Evolutionary conservation across 306 rosid species (phyloP).

Genomic region (Trifolium pratense): DNA sequence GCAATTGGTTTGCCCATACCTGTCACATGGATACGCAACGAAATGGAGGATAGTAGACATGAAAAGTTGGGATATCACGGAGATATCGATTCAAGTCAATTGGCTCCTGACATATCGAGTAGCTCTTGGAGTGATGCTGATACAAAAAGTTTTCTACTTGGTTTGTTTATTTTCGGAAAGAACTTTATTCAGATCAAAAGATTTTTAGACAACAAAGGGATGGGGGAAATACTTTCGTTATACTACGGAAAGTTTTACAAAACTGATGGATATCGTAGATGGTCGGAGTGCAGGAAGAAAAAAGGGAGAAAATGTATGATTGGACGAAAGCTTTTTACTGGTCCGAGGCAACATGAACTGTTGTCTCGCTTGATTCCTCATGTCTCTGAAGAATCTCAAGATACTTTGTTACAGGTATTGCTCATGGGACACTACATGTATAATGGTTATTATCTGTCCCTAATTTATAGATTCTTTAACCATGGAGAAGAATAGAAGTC

Average conservation of each 20-base stretch:
- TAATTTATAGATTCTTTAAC: not conserved
- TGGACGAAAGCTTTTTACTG: constrained; percentile 68
- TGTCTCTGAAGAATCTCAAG: constrained; percentile 55
- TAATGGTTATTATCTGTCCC: too few relatives aligned
- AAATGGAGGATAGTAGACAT: not conserved
- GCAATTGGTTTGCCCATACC: not conserved
- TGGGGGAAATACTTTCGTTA: constrained; percentile 68
- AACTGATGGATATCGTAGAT: constrained; percentile 61
- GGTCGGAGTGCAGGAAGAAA: constrained; percentile 65
- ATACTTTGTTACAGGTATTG: too few relatives aligned
- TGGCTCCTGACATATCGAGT: constrained; percentile 51
- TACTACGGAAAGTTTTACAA: constrained; percentile 81
- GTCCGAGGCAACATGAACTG: constrained; percentile 69
- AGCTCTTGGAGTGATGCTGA: constrained; percentile 52
- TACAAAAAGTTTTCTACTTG: constrained; percentile 65
- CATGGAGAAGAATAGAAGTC: not conserved
- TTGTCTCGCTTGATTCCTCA: constrained; percentile 66
- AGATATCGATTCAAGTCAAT: constrained; percentile 32
- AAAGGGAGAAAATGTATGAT: constrained; percentile 62
- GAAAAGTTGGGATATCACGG: constrained; percentile 1
- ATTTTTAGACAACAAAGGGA: constrained; percentile 61
- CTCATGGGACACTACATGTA: too few relatives aligned
- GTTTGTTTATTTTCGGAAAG: constrained; percentile 82
- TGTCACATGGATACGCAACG: not conserved
- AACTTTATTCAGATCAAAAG: constrained; percentile 60